Base-by-base conservation (phyloP, 2,329 filamentous ascomycete genomes). In the Didymella glomerata region DNA sequence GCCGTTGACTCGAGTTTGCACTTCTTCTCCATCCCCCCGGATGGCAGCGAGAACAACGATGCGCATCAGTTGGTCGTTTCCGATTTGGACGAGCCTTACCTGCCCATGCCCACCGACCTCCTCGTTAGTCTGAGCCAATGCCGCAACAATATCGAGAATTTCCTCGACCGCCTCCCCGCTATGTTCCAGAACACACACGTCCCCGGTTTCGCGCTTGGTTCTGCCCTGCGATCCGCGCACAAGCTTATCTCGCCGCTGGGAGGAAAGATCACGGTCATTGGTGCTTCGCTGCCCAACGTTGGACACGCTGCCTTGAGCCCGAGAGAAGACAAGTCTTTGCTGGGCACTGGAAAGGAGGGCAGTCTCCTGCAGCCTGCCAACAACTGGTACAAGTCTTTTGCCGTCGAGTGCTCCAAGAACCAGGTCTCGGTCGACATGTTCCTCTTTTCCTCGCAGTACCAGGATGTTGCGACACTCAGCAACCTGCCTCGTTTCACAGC, bases 361-460 rank as follows among this genome's bases (percentile, higher is more conserved):
- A 83, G 85, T 62, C 84, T 99, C 30, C 82, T 99, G 51, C 94
- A 98, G 77, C 97, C 95, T 0, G 91, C 88, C 40, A 97, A 93
- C 81, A 93, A 91, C 73, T 99, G 98, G 79, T 99, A 98, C 85
- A 99, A 99, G 84, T 96, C 92, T 71, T 99, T 99, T 72, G 95
- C 95, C 0, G 95, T 99, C 3, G 95, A 99, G 76, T 99, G 95
- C 79, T 97, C 93, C 36, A 99, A 99, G 83, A 96, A 96, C 68
- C 95, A 99, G 78, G 95, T 99, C 27, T 98, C 93, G 0, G 93
- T 99, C 36, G 73, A 76, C 54, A 76, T 76, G 73, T 76, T 76
- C 62, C 63, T 76, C 7, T 76, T 75, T 51, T 74, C 72, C 5
- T 72, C 69, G 11, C 68, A 70, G 30, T 76, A 99, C 77, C 95